Percentiles rank a stretch among this genome's conserved stretches.
Conservation (phyloP, 2,329 filamentous ascomycete genomes). For the Talaromyces sp. region DNA sequence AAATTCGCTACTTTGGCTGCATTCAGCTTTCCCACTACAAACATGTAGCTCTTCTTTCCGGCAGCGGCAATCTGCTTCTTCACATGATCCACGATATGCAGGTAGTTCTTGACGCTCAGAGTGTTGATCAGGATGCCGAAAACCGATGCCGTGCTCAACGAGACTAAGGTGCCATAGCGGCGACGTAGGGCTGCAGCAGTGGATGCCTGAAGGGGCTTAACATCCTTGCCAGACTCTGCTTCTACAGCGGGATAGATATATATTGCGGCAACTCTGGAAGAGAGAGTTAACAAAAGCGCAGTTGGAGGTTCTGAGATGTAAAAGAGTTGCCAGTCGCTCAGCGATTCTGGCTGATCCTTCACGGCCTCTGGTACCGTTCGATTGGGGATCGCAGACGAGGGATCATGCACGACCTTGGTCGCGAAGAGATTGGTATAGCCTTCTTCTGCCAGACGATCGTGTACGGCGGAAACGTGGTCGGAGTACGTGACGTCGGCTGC, state of each 20-base stretch:
- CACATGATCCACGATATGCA: conserved; percentile 71
- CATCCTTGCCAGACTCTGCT: conserved; percentile 17
- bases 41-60: conserved; percentile 92
- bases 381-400: conserved; percentile 77
- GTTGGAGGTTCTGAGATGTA: conserved; percentile 77
- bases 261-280: conserved; percentile 72
- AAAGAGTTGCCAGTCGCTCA: conserved; percentile 71
- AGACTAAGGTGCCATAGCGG: conserved; percentile 80
- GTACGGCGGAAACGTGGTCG: conserved; percentile 62
- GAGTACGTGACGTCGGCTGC: conserved; percentile 89
- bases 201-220: conserved; percentile 44
- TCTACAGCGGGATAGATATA: conserved; percentile 65
- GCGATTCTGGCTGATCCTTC: conserved; percentile 38
- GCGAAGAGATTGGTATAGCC: conserved; percentile 69
- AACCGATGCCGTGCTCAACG: conserved; percentile 72
- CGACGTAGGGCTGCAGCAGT: conserved; percentile 64
- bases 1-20: conserved; percentile 96
- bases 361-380: conserved; percentile 59
- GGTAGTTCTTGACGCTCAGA: conserved; percentile 84
- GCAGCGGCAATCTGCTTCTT: conserved; percentile 67
- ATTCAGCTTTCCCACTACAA: conserved; percentile 95
- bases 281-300: conserved; percentile 79
- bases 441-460: conserved; percentile 47
- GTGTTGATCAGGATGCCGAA: conserved; percentile 97
- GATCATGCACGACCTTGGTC: conserved; percentile 71